Percentiles rank a stretch among this genome's conserved stretches.
phyloP scores from a whole-genome alignment of 2,329 filamentous ascomycete genomes.

The Blastomyces emzantsi region DNA sequence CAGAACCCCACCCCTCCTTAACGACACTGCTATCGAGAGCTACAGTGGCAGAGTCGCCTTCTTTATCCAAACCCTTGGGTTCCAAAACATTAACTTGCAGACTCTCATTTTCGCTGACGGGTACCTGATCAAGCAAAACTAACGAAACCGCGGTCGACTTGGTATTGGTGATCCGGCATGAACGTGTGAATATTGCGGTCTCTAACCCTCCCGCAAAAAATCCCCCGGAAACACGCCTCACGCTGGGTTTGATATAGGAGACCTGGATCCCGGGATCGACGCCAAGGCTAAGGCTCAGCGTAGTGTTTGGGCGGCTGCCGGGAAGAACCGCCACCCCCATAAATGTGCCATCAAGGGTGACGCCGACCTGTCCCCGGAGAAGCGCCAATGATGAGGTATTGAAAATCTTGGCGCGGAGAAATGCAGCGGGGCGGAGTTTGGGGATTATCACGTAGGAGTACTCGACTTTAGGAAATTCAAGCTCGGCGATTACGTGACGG shows the following conservation, averaged over 20 bases:
- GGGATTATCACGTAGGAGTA: constrained; percentile 34
- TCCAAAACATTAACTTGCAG: constrained; percentile 24
- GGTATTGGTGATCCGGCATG: constrained; percentile 26
- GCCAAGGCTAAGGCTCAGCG: constrained; percentile 26
- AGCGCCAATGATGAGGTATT: constrained; percentile 30
- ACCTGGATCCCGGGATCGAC: constrained; percentile 27
- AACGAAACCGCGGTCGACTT: constrained; percentile 23
- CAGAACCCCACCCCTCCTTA: constrained; percentile 43
- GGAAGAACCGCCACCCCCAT: constrained; percentile 23
- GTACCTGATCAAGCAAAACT: constrained; percentile 27
- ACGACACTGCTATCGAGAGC: constrained; percentile 12
- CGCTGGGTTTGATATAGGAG: constrained; percentile 24
- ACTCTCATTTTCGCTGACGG: constrained; percentile 26
- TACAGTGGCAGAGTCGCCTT: constrained; percentile 19
- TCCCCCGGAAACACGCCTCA: constrained; percentile 21
- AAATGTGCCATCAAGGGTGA: constrained; percentile 26
- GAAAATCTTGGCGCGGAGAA: constrained; percentile 33
- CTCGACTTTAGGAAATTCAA: constrained; percentile 27
- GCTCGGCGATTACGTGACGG: constrained; percentile 32
- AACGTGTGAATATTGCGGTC: constrained; percentile 24
- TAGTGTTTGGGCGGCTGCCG: constrained; percentile 22
- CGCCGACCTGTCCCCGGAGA: constrained; percentile 21
- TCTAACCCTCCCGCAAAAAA: constrained; percentile 27
- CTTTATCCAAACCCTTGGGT: constrained; percentile 23
- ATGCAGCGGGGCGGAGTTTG: constrained; percentile 33